Percentiles rank a stretch among this genome's conserved stretches.
Conservation (phyloP, 2,329 filamentous ascomycete genomes). For the Penicillium digitatum region DNA sequence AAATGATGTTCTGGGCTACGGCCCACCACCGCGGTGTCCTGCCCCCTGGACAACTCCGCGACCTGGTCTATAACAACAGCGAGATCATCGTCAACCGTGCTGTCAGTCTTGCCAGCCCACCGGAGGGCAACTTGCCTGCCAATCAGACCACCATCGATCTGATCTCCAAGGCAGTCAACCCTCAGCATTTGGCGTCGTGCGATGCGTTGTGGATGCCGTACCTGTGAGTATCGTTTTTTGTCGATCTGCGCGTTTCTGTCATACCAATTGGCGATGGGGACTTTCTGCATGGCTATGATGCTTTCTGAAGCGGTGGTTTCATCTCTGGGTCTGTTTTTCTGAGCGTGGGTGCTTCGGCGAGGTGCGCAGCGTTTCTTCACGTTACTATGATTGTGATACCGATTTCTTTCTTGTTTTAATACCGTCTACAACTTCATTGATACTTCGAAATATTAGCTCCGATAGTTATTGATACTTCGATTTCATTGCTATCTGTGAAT, state of each 20-base stretch:
- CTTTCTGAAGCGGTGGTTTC: conserved; percentile 10
- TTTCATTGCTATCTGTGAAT: conserved; percentile 5
- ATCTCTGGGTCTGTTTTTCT: conserved; percentile 16
- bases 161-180: conserved; percentile 88
- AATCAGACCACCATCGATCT: conserved; percentile 97
- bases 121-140: conserved; percentile 75
- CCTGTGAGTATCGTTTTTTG: conserved; percentile 50
- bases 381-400: conserved; percentile 21
- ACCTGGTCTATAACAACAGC: conserved; percentile 78
- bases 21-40: conserved; percentile 65
- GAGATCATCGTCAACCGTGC: conserved; percentile 91
- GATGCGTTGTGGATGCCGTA: conserved; percentile 98
- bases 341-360: conserved; percentile 26
- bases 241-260: conserved; percentile 16
- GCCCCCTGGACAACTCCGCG: conserved; percentile 66
- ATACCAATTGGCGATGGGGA: conserved; percentile 3
- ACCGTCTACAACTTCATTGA: conserved; percentile 15
- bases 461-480: conserved; percentile 10
- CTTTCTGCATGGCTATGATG: conserved; percentile 11
- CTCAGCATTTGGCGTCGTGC: conserved; percentile 78
- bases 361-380: conserved; percentile 10
- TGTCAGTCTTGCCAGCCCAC: conserved; percentile 73
- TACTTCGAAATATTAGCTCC: conserved; percentile 11
- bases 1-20: conserved; percentile 97
- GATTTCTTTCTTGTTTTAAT: conserved; percentile 13